A percentile compares a stretch with the other conserved stretches of the same genome.
phyloP scores from a whole-genome alignment of 306 rosid species.

The Hylodesmum podocarpum region DNA sequence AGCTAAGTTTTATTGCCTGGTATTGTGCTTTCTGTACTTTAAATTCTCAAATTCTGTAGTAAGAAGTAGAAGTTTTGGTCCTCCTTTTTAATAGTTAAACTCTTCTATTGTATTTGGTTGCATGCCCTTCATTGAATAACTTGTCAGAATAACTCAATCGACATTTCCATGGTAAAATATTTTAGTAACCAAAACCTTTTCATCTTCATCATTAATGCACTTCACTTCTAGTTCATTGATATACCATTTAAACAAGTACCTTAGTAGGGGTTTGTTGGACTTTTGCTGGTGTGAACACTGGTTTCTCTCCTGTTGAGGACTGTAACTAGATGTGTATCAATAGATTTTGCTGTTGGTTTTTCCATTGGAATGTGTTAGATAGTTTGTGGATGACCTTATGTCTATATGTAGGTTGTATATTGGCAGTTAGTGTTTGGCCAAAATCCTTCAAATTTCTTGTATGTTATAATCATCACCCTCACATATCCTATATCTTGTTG shows the following conservation, averaged over 20 bases:
- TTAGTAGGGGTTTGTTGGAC: neutral
- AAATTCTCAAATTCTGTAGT: neutral
- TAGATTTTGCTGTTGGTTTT: slow-evolving; percentile 7
- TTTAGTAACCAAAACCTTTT: neutral
- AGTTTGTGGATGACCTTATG: neutral
- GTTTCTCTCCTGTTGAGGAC: neutral
- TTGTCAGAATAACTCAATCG: neutral
- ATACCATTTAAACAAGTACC: neutral
- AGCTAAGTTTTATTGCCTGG: neutral
- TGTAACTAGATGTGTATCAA: neutral
- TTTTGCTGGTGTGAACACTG: neutral
- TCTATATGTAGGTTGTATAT: neutral
- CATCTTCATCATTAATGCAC: neutral
- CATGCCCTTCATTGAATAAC: neutral
- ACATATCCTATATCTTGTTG: neutral
- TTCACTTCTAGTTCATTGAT: neutral
- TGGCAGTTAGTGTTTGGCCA: neutral
- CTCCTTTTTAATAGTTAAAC: neutral
- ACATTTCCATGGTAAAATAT: neutral
- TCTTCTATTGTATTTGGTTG: neutral
- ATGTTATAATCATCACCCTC: neutral
- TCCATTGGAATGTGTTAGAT: neutral
- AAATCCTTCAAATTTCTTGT: neutral
- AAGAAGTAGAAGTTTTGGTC: neutral
- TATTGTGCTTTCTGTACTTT: neutral